Conservation (phyloP, 306 rosid genomes). For the Boehmeria nivea region DNA sequence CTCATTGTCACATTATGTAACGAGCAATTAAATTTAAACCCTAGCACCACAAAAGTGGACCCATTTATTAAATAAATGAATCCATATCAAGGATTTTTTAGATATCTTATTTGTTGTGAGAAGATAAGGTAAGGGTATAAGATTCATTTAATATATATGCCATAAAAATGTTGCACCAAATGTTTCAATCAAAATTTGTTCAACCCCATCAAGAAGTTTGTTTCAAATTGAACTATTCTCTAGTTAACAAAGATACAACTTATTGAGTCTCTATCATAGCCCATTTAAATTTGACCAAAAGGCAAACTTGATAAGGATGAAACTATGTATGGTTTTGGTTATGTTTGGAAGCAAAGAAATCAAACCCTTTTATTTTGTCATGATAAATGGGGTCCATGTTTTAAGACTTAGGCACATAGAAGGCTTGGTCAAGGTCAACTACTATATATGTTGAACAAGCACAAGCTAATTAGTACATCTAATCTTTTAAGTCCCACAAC, state of each 20-base stretch:
- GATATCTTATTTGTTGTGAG: slow-evolving; percentile 1
- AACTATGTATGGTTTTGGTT: not conserved
- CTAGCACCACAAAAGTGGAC: not conserved
- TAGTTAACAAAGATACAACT: not conserved
- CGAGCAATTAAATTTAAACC: not conserved
- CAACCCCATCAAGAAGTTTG: too few relatives aligned
- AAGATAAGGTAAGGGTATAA: slow-evolving; percentile 11
- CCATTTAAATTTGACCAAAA: not conserved
- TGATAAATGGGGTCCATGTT: not conserved
- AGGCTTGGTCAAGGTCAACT: not conserved
- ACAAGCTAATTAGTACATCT: not conserved
- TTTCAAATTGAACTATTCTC: too few relatives aligned
- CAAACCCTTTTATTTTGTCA: not conserved
- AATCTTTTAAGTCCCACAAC: not conserved
- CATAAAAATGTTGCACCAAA: not conserved
- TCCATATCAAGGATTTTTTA: not conserved
- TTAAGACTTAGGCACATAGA: not conserved
- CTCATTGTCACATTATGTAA: not conserved
- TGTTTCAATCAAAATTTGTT: too few relatives aligned
- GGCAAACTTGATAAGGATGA: slow-evolving; percentile 9
- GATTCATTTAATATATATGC: not conserved
- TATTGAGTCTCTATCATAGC: not conserved
- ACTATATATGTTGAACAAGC: not conserved
- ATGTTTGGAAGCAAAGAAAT: not conserved
- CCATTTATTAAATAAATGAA: not conserved